phyloP scores from a whole-genome alignment of 495 filamentous ascomycete species.

The Rostrohypoxylon terebratum region DNA sequence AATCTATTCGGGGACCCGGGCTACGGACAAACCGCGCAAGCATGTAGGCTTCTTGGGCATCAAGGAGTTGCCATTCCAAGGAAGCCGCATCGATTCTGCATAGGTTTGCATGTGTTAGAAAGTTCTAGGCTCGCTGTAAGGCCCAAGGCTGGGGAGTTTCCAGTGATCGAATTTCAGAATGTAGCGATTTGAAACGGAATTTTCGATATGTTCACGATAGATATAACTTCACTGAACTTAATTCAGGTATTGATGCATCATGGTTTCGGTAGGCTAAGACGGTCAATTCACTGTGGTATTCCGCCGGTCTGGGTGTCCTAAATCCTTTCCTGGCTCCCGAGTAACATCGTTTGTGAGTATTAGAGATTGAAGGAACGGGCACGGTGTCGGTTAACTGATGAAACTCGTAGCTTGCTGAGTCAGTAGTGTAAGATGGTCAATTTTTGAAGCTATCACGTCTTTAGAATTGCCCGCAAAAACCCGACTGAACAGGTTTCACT shows the following conservation, averaged over 20 bases:
- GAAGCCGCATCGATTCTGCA: constrained; percentile 34
- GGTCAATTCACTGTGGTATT: constrained; percentile 35
- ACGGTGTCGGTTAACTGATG: constrained; percentile 20
- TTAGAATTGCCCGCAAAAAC: constrained; percentile 32
- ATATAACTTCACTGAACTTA: constrained; percentile 42
- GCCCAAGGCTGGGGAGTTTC: neutral
- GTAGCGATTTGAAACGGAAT: constrained; percentile 19
- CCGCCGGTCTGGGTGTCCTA: constrained; percentile 28
- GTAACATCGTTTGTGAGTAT: constrained; percentile 22
- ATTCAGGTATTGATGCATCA: constrained; percentile 44
- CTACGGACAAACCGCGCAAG: constrained; percentile 18
- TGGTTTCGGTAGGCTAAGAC: constrained; percentile 38
- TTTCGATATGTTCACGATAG: constrained; percentile 28
- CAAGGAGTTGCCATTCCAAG: constrained; percentile 34
- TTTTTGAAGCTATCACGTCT: constrained; percentile 38
- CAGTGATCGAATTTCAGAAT: constrained; percentile 14
- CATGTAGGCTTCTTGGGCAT: constrained; percentile 35
- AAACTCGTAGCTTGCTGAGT: constrained; percentile 5
- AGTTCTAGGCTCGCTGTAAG: constrained; percentile 36
- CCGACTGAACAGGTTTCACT: constrained; percentile 39
- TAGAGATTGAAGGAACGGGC: constrained; percentile 22
- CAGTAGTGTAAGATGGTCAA: neutral
- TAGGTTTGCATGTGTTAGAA: constrained; percentile 29
- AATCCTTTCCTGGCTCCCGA: constrained; percentile 11
- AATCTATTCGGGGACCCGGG: constrained; percentile 23